These are phyloP conservation scores for Passalora sequoiae DNA, from an alignment of 2,329 filamentous ascomycete species.

Conservation along the genomic window DNA sequence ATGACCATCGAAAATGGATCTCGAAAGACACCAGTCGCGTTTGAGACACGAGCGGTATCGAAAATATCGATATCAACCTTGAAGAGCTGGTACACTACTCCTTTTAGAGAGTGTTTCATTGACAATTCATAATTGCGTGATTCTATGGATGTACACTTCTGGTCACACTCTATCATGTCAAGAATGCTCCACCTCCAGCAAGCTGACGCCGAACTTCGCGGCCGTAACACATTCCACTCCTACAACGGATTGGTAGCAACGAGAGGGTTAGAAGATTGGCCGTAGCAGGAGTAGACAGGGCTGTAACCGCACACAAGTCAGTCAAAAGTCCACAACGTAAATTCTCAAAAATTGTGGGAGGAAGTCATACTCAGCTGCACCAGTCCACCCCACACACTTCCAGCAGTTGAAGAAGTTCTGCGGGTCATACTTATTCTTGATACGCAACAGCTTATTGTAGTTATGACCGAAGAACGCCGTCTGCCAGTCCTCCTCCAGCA, in stretches of 20 bases:
- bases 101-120: no score
- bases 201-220: no score
- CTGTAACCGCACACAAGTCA: neutral
- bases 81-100: no score
- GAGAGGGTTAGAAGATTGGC: neutral
- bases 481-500: constrained; percentile 17
- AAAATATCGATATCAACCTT: no score
- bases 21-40: no score
- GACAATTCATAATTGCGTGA: no score
- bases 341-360: neutral
- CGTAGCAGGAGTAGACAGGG: neutral
- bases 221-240: no score
- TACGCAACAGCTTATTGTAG: constrained; percentile 17
- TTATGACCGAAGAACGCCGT: constrained; percentile 22
- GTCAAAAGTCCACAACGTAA: neutral
- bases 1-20: no score
- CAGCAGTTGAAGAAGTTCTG: constrained; percentile 22
- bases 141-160: no score
- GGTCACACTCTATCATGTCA: no score
- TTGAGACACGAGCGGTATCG: no score
- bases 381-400: constrained; percentile 21
- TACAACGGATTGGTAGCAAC: neutral
- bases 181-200: no score
- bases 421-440: constrained; percentile 24
- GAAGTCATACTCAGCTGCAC: constrained; percentile 9